These are phyloP conservation scores for Orbilia javanica DNA, from an alignment of 2,329 filamentous ascomycete genomes.

Conservation along the genomic window DNA sequence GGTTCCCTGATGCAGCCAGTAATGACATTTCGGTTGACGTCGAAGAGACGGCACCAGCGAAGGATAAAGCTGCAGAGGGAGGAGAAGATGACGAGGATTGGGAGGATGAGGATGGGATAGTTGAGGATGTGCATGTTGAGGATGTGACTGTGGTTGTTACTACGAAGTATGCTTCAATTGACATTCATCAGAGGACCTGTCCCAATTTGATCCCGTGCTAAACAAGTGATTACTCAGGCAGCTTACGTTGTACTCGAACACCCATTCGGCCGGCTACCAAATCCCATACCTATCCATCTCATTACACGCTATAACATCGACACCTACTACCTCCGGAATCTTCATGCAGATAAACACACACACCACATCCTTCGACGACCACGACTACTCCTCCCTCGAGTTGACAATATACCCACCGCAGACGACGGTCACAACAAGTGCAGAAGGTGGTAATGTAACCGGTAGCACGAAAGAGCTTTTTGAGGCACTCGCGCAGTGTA, in stretches of 20 bases:
- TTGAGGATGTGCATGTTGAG: conserved; percentile 55
- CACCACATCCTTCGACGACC: conserved; percentile 53
- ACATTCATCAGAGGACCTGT: too few species aligned
- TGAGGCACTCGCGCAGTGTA: conserved; percentile 41
- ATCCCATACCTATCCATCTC: conserved; percentile 50
- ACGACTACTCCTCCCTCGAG: conserved; percentile 53
- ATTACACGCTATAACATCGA: conserved; percentile 53
- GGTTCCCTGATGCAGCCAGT: conserved; percentile 45
- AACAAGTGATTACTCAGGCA: conserved; percentile 24
- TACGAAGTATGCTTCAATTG: conserved; percentile 31
- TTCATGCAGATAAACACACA: conserved; percentile 58
- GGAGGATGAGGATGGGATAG: conserved; percentile 54
- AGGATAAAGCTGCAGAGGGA: neutral
- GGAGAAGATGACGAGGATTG: conserved; percentile 53
- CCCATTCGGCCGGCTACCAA: conserved; percentile 45
- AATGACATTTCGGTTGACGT: conserved; percentile 51
- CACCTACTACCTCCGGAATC: conserved; percentile 53
- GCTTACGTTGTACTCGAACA: conserved; percentile 33
- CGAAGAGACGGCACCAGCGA: neutral
- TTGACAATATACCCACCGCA: conserved; percentile 54
- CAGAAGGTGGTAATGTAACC: conserved; percentile 44
- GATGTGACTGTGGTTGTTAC: conserved; percentile 42
- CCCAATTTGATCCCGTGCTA: neutral
- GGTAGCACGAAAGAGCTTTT: conserved; percentile 55
- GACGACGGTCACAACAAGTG: conserved; percentile 46